Conservation (phyloP, 257 asterid genomes). For the Primulina eburnea region DNA sequence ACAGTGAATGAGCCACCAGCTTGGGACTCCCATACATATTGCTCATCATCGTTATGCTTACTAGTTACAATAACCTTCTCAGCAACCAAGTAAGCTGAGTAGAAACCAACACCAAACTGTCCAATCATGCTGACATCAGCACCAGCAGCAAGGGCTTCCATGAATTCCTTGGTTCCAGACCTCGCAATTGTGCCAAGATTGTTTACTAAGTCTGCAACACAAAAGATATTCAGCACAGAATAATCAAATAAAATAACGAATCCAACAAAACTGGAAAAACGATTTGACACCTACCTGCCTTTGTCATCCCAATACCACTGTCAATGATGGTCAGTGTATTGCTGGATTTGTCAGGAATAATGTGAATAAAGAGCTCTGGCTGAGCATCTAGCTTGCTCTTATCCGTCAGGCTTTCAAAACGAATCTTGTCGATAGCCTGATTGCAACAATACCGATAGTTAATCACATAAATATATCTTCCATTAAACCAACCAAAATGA, state of each 20-base stretch:
- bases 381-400: conserved; percentile 61
- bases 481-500: not conserved
- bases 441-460: not conserved
- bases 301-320: conserved; percentile 64
- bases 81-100: conserved; percentile 56
- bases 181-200: conserved; percentile 61
- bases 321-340: conserved; percentile 45
- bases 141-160: conserved; percentile 66
- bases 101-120: conserved; percentile 65
- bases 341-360: conserved; percentile 55
- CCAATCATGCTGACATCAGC: conserved; percentile 73
- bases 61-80: conserved; percentile 53
- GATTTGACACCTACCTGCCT: conserved; percentile 41
- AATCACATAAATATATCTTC: not conserved
- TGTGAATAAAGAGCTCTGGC: conserved; percentile 59
- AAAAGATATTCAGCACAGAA: not conserved
- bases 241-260: not conserved
- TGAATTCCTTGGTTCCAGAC: conserved; percentile 64
- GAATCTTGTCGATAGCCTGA: conserved; percentile 57
- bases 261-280: not conserved
- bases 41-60: conserved; percentile 64
- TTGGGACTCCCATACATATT: conserved; percentile 60
- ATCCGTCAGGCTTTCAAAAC: conserved; percentile 57
- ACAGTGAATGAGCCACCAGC: conserved; percentile 66
- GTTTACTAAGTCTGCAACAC: conserved; percentile 48